phyloP scores from a whole-genome alignment of 768 basidiomycete species.

The Tylopilus rubrobrunneus region DNA sequence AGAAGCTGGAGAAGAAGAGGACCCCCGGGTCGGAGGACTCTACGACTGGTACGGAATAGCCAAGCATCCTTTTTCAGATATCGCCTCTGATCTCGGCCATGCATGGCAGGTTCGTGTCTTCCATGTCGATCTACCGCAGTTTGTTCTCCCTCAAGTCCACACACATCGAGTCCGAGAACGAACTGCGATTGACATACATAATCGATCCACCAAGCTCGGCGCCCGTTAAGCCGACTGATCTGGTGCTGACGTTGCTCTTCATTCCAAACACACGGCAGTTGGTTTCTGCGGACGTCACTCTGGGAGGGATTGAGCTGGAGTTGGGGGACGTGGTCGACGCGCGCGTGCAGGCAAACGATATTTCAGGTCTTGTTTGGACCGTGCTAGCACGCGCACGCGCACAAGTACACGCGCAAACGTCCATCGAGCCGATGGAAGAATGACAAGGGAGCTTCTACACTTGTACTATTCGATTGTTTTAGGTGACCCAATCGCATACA shows the following conservation, averaged over 20 bases:
- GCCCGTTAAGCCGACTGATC: too few relatives aligned
- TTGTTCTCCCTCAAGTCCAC: slow-evolving; percentile 58
- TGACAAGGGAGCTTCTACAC: background rate
- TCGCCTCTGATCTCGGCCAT: slow-evolving; percentile 1
- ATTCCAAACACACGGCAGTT: slow-evolving; percentile 65
- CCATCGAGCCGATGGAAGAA: background rate
- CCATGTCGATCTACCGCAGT: slow-evolving; percentile 60
- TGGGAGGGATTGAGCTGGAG: slow-evolving; percentile 50
- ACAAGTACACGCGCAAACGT: slow-evolving; percentile 16
- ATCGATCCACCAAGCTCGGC: too few relatives aligned
- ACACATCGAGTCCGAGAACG: slow-evolving; percentile 49
- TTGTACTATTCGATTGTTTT: background rate
- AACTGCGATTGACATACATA: too few relatives aligned
- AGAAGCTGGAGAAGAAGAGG: slow-evolving; percentile 21
- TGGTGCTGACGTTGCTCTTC: too few relatives aligned
- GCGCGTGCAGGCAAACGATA: slow-evolving; percentile 62
- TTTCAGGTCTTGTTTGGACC: slow-evolving; percentile 58
- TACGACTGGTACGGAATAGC: too few relatives aligned
- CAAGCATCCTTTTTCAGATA: background rate
- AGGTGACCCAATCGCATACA: background rate
- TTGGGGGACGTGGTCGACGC: slow-evolving; percentile 56
- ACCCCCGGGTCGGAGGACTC: too few relatives aligned
- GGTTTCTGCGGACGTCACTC: slow-evolving; percentile 55
- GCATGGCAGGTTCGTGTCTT: slow-evolving; percentile 70
- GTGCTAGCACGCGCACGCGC: slow-evolving; percentile 47